A percentile compares a stretch with the other conserved stretches of the same genome.
Conservation (phyloP, 768 basidiomycete species). For the Sutorius australiensis region DNA sequence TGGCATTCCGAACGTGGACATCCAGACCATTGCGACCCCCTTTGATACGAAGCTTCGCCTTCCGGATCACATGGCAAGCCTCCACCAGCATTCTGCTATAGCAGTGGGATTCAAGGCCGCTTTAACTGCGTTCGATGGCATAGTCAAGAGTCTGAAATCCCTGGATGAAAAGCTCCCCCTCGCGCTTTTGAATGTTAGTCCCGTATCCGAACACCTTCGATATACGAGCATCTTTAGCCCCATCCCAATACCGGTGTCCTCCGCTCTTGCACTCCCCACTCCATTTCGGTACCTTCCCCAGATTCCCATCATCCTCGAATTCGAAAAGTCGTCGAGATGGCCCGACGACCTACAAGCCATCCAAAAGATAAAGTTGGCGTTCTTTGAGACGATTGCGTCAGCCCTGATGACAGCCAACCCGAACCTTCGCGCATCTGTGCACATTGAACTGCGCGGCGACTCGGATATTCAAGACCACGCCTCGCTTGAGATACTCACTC, state of each 20-base stretch:
- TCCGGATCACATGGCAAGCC: conserved; percentile 48
- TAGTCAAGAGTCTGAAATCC: conserved; percentile 73
- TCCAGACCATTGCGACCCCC: conserved; percentile 54
- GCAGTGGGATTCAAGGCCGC: conserved; percentile 67
- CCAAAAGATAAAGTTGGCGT: conserved; percentile 91
- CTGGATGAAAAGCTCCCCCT: conserved; percentile 74
- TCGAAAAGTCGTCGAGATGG: conserved; percentile 91
- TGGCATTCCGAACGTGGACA: conserved; percentile 48
- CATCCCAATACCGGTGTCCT: conserved; percentile 56
- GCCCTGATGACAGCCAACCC: conserved; percentile 51
- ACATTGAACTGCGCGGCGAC: conserved; percentile 47
- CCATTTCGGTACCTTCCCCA: conserved; percentile 64
- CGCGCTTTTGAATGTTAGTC: conserved; percentile 68
- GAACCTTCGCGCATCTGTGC: conserved; percentile 56
- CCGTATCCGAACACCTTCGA: conserved; percentile 69
- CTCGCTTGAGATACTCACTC: conserved; percentile 70
- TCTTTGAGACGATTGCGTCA: conserved; percentile 77
- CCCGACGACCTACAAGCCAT: conserved; percentile 91
- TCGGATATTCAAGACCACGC: conserved; percentile 66
- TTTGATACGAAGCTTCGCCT: conserved; percentile 60
- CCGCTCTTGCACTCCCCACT: conserved; percentile 48
- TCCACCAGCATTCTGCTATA: conserved; percentile 34
- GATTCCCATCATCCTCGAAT: conserved; percentile 78
- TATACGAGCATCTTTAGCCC: conserved; percentile 86
- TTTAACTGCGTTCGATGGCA: conserved; percentile 69